These are phyloP conservation scores for Stromatinia cepivora DNA, from an alignment of 2,329 filamentous ascomycete species.

Conservation along the genomic window DNA sequence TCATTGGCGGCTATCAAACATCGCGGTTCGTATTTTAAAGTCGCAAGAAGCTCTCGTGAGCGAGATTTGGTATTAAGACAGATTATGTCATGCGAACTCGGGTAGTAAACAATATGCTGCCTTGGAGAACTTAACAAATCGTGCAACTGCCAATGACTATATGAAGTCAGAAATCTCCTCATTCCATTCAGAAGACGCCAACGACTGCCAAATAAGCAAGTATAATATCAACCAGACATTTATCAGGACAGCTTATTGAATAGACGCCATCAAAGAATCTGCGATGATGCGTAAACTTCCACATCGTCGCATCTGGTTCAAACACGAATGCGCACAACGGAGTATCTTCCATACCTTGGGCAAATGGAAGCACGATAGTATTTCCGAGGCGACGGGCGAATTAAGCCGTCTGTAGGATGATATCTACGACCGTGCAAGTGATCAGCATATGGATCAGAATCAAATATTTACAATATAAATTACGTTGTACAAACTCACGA, in stretches of 20 bases:
- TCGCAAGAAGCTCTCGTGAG: constrained; percentile 71
- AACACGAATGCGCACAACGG: constrained; percentile 2
- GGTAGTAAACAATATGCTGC: constrained; percentile 79
- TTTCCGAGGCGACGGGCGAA: constrained; percentile 60
- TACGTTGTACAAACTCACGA: constrained; percentile 45
- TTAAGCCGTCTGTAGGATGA: constrained; percentile 64
- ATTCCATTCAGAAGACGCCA: not conserved
- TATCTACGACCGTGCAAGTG: constrained; percentile 47
- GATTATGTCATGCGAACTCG: constrained; percentile 70
- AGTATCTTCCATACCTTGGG: constrained; percentile 54
- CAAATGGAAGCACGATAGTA: constrained; percentile 68
- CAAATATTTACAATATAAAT: not conserved
- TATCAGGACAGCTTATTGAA: not conserved
- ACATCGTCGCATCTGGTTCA: not conserved
- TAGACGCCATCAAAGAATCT: not conserved
- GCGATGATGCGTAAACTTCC: not conserved
- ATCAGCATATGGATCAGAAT: not conserved
- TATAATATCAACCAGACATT: not conserved
- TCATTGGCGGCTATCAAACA: constrained; percentile 85
- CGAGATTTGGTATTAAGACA: constrained; percentile 67
- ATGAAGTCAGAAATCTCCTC: constrained; percentile 8
- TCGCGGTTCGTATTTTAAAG: constrained; percentile 72
- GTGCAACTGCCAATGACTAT: constrained; percentile 82
- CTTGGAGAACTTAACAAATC: constrained; percentile 84
- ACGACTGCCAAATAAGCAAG: not conserved